Evolutionary conservation across 805 yeast species (phyloP), one percentile per base, ranked within the genome.

Genomic region (Zygotorulaspora florentina): DNA sequence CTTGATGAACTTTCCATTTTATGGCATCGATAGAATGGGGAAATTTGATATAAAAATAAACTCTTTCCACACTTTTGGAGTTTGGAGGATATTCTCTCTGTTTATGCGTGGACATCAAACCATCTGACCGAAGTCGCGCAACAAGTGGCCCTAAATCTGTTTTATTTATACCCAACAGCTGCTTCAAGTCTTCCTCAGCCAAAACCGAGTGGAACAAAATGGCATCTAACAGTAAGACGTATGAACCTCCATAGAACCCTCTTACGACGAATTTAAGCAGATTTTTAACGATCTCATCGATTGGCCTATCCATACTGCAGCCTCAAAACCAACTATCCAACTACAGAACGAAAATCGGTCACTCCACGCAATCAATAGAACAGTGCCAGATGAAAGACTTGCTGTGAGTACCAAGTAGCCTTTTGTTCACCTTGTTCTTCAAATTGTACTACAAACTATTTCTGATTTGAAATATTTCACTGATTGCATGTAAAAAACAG

Each of bases 11-110:
- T 61, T 90, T 89, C 98, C 98, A 93, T 67, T 93, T 93, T 62
- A 93, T 81, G 3, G 96, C 81, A 68, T 93, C 99, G 34, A 93
- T 87, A 0, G 98, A 95, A 64, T 89, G 96, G 2, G 96, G 87
- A 62, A 79, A 80, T 61, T 88, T 96, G 44, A 91, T 83, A 65
- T 79, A 93, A 68, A 84, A 93, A 58, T 88, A 88, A 2, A 91
- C 85, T 56, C 90, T 76, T 20, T 83, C 77, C 39, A 82, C 80
- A 45, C 84, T 77, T 51, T 96, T 74, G 50, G 72, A 70, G 46
- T 80, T 85, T 18, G 76, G 75, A 3, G 77, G 80, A 48, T 78
- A 85, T 51, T 80, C 88, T 65, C 85, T 80, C 61, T 85, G 93
- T 26, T 75, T 75, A 51, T 86, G 90, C 29, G 78, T 77, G 5